Evolutionary conservation across 441 rosid genomes (phyloP), one percentile per base, ranked within the genome.

Genomic region (Sinapis alba): DNA sequence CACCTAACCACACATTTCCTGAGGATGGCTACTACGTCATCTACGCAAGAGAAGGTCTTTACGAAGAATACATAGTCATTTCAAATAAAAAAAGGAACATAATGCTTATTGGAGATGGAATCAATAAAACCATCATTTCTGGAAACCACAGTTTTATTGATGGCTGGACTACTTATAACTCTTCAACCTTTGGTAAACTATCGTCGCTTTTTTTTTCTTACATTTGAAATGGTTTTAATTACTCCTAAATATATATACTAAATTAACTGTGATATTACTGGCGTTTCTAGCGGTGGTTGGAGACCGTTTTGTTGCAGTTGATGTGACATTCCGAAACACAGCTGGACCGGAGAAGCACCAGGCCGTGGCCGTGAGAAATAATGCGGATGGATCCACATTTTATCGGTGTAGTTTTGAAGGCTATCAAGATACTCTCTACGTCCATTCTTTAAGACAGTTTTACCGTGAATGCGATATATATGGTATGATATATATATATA

Each of bases 401-500:
- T 86, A 87, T n/a, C 82, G 84, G 0, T 90, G 93, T 77, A 88
- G 89, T 61, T 86, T 90, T 9, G 89, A 87, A 58, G 93, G 90
- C 6, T 87, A 86, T 66, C 92, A 91, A 67, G 96, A 90, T 60
- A 90, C 92, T 3, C 90, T 88, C 16, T 86, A 87, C 6, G 87
- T 62, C 0, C 92, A 90, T 61, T 79, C 84, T 27, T 26, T 85
- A 4, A 78, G 86, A 32, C 93, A 90, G 16, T 85, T 87, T 76
- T 88, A 85, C 65, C 74, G 83, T 43, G 89, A 90, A 32, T 86
- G 91, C 6, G 66, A 70, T 3, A 70, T 70, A 3, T 70, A 43
- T n/a, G 90, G 93, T 2, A 70, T 11, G 9, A 26, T 58, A 36
- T 38, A 5, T 27, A 41, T 15, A 26, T 58, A 36, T 38, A 5